phyloP scores from a whole-genome alignment of 768 basidiomycete genomes.

The Guyanaporus albipodus region DNA sequence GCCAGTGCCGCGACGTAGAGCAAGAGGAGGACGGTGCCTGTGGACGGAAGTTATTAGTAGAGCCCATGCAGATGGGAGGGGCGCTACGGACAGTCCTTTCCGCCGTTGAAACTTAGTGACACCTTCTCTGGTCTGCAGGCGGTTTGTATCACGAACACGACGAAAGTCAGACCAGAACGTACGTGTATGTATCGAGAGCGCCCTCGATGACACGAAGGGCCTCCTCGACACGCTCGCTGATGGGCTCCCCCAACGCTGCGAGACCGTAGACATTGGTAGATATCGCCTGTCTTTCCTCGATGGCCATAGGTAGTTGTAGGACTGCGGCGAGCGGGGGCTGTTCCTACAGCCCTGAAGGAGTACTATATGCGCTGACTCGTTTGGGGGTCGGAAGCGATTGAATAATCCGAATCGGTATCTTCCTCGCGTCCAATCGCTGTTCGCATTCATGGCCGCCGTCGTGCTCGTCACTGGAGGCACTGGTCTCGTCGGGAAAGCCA shows the following conservation, averaged over 20 bases:
- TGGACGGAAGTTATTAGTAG: conserved; percentile 7
- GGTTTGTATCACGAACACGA: conserved; percentile 7
- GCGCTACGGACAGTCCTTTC: conserved; percentile 86
- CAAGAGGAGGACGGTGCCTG: conserved; percentile 94
- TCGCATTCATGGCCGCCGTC: conserved; percentile 35
- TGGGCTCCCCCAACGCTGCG: conserved; percentile 49
- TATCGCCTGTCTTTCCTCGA: conserved; percentile 50
- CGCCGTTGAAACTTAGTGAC: conserved; percentile 95
- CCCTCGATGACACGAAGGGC: conserved; percentile 80
- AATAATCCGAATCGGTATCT: neutral
- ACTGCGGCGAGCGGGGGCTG: conserved; percentile 7
- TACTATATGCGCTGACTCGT: neutral
- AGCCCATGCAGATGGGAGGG: neutral
- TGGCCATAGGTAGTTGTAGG: conserved; percentile 3
- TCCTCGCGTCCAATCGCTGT: neutral
- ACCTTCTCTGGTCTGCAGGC: conserved; percentile 57
- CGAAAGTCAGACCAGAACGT: conserved; percentile 31
- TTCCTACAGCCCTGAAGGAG: conserved; percentile 6
- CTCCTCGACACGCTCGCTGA: conserved; percentile 64
- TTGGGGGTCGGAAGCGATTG: too few species aligned
- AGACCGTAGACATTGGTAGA: conserved; percentile 59
- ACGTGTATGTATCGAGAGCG: conserved; percentile 79
- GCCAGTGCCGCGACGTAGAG: conserved; percentile 75
- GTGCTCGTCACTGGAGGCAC: conserved; percentile 82
- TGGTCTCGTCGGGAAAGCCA: conserved; percentile 85